A percentile compares a stretch with the other conserved stretches of the same genome.
These are phyloP conservation scores for Clathrus columnatus DNA, from an alignment of 768 basidiomycete genomes.

Conservation along the genomic window DNA sequence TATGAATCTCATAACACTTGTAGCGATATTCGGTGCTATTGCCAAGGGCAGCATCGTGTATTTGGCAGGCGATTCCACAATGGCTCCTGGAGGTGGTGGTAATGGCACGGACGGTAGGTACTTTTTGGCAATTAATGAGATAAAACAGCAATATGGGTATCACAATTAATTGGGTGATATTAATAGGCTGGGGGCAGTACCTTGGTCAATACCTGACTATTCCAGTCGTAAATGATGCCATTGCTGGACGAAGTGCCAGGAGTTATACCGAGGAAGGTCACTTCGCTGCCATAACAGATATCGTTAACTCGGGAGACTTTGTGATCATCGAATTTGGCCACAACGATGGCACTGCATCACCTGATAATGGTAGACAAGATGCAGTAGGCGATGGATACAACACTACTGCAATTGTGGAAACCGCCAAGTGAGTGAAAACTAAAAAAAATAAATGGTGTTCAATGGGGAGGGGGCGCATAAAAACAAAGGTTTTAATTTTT, in stretches of 20 bases:
- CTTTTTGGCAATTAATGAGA: neutral
- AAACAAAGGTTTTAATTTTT: slow-evolving; percentile 11
- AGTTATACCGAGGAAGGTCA: slow-evolving; percentile 41
- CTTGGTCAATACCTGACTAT: slow-evolving; percentile 33
- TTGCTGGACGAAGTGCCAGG: slow-evolving; percentile 38
- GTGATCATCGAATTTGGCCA: slow-evolving; percentile 42
- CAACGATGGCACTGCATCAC: slow-evolving; percentile 30
- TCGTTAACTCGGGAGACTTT: slow-evolving; percentile 15
- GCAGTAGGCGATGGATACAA: slow-evolving; percentile 3
- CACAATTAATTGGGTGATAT: neutral
- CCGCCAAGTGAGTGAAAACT: slow-evolving; percentile 2
- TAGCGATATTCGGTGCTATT: too few relatives aligned
- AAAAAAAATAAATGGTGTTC: too few relatives aligned
- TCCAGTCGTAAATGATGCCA: slow-evolving; percentile 37
- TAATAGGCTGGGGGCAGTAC: slow-evolving; percentile 35
- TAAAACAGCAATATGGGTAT: too few relatives aligned
- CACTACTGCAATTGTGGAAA: neutral
- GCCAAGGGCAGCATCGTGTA: slow-evolving; percentile 18
- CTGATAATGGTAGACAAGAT: slow-evolving; percentile 12
- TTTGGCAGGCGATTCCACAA: slow-evolving; percentile 20
- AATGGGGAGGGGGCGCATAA: too few relatives aligned
- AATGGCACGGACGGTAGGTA: slow-evolving; percentile 10
- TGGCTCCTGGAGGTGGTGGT: slow-evolving; percentile 16
- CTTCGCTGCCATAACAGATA: slow-evolving; percentile 32
- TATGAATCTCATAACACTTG: too few relatives aligned